Conservation (phyloP, 2,329 filamentous ascomycete genomes). For the Scedosporium dehoogii region DNA sequence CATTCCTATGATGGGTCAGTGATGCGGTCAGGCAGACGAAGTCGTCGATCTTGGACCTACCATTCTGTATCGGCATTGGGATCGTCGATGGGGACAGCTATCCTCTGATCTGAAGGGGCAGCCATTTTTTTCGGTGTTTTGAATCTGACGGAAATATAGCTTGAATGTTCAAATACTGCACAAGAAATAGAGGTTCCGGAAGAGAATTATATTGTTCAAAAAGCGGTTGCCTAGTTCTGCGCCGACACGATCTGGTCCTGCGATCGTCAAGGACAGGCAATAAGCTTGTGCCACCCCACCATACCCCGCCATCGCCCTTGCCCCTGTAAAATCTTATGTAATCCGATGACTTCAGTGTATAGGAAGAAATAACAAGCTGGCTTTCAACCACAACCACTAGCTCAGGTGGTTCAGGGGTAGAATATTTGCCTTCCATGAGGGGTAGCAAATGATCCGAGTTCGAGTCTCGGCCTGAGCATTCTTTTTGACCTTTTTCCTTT, state of each 20-base stretch:
- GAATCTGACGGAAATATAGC: neutral
- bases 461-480: conserved; percentile 5
- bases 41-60: conserved; percentile 32
- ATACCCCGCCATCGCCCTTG: neutral
- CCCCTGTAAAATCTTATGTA: neutral
- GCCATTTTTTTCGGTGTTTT: conserved; percentile 54
- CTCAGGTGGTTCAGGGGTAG: conserved; percentile 6
- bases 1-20: conserved; percentile 57
- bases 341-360: neutral
- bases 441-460: conserved; percentile 6
- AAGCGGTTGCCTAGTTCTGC: neutral
- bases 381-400: neutral
- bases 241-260: neutral
- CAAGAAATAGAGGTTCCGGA: neutral
- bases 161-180: too few species aligned
- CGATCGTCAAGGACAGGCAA: neutral
- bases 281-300: neutral
- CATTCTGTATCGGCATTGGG: conserved; percentile 98
- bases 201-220: neutral
- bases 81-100: conserved; percentile 80
- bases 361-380: neutral
- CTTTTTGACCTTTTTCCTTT: neutral
- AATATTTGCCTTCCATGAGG: conserved; percentile 7
- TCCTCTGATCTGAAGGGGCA: conserved; percentile 52
- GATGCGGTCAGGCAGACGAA: neutral